A percentile compares a stretch with the other conserved stretches of the same genome.
These are phyloP conservation scores for Neurospora sublineolata DNA, from an alignment of 495 filamentous ascomycete genomes.

Conservation along the genomic window DNA sequence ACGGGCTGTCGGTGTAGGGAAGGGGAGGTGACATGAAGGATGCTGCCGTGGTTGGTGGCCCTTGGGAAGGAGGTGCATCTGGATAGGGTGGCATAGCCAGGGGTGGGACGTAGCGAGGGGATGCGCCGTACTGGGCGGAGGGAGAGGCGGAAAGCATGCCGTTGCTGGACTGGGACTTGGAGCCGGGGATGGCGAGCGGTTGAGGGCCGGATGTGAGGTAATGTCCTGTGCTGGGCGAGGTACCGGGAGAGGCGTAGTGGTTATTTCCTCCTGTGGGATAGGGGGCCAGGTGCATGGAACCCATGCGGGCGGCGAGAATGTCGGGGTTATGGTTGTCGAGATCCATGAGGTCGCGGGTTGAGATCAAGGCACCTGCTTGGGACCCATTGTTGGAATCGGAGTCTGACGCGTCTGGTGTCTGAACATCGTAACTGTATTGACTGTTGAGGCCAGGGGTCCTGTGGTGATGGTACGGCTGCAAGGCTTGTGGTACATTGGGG, in stretches of 20 bases:
- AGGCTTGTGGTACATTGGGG: conserved; percentile 3
- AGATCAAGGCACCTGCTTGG: conserved; percentile 28
- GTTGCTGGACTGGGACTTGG: conserved; percentile 1
- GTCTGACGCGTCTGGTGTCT: conserved; percentile 21
- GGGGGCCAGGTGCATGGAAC: conserved; percentile 18
- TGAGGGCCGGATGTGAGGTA: conserved; percentile 14
- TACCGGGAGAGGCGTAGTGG: conserved; percentile 20
- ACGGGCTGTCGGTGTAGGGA: conserved; percentile 17
- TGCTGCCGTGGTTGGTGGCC: conserved; percentile 5
- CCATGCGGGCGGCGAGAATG: conserved; percentile 19
- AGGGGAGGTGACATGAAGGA: conserved; percentile 12
- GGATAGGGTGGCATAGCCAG: conserved; percentile 1
- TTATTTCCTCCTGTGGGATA: conserved; percentile 10
- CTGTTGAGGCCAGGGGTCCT: conserved; percentile 8
- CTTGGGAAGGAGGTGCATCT: conserved; percentile 16
- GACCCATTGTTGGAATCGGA: conserved; percentile 9
- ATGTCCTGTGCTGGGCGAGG: conserved; percentile 14
- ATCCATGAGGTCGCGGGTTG: conserved; percentile 33
- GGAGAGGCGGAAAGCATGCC: conserved; percentile 7
- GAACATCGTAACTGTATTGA: conserved; percentile 23
- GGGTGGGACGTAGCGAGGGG: conserved; percentile 23
- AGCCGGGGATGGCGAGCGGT: conserved; percentile 12
- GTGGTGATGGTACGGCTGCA: conserved; percentile 9
- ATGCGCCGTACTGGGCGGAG: conserved; percentile 2
- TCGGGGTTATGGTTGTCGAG: conserved; percentile 24